A percentile compares a stretch with the other conserved stretches of the same genome.
Evolutionary conservation across 108 stramenopile genomes (phyloP).

Genomic region (Skeletonema marinoi): DNA sequence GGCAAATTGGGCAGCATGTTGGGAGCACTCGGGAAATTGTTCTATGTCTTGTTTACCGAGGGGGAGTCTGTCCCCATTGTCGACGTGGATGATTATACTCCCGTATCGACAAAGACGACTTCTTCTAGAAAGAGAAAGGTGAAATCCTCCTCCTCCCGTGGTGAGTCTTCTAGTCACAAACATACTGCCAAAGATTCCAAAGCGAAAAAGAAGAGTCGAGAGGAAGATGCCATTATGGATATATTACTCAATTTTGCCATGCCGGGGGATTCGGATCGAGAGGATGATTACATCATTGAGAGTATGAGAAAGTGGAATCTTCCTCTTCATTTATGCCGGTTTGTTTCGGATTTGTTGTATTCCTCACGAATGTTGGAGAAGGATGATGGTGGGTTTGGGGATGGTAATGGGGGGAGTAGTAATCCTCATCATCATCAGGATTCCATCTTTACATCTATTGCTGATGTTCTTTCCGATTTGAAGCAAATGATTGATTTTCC

Average conservation of each 20-base stretch:
- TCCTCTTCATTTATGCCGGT: conserved; percentile 7
- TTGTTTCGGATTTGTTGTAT: conserved; percentile 12
- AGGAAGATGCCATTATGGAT: conserved; percentile 11
- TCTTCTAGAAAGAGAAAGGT: background rate
- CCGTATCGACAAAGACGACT: no score
- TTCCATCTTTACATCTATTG: background rate
- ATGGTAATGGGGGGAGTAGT: background rate
- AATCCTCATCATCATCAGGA: background rate
- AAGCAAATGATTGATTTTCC: conserved; percentile 27
- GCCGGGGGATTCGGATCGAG: background rate
- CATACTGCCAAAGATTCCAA: background rate
- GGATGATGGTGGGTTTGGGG: background rate
- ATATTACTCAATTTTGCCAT: conserved; percentile 2
- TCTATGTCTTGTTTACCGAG: background rate
- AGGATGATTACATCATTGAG: conserved; percentile 1
- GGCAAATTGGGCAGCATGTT: background rate
- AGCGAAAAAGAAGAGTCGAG: background rate
- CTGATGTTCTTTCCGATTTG: conserved; percentile 15
- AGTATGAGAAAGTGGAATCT: conserved; percentile 5
- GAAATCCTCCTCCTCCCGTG: no score
- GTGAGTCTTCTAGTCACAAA: no score
- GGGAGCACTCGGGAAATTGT: background rate
- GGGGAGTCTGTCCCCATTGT: background rate
- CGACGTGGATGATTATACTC: no score
- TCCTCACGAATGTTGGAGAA: background rate